Evolutionary conservation across 805 yeast species (phyloP).

Genomic region (Maudiozyma serrabonitensis): DNA sequence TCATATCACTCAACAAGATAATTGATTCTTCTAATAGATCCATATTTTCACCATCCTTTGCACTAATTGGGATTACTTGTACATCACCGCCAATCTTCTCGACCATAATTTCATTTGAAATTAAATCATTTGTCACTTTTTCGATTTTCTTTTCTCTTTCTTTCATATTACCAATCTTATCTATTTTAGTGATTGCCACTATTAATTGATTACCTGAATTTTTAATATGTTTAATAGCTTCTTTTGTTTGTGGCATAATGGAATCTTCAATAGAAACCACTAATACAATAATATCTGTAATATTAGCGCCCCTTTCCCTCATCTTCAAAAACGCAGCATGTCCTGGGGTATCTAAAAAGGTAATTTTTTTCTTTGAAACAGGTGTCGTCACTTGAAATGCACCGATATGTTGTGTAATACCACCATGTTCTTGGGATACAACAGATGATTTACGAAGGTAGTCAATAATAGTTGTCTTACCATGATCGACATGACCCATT

Average conservation of each 20-base stretch:
- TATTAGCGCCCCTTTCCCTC: slow-evolving; percentile 93
- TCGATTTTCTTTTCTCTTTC: slow-evolving; percentile 55
- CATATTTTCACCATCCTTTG: slow-evolving; percentile 83
- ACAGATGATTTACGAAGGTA: slow-evolving; percentile 75
- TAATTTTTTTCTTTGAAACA: slow-evolving; percentile 59
- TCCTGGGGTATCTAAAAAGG: slow-evolving; percentile 95
- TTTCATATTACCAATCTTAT: slow-evolving; percentile 39
- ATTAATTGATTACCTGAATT: slow-evolving; percentile 43
- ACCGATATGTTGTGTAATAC: slow-evolving; percentile 96
- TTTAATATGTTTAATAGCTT: slow-evolving; percentile 88
- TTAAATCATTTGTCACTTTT: slow-evolving; percentile 66
- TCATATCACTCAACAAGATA: slow-evolving; percentile 71
- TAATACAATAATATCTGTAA: slow-evolving; percentile 83
- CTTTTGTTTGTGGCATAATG: slow-evolving; percentile 94
- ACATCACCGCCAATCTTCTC: slow-evolving; percentile 95
- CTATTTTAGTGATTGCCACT: slow-evolving; percentile 90
- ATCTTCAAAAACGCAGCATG: slow-evolving; percentile 94
- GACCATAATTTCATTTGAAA: slow-evolving; percentile 67
- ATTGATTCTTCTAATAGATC: slow-evolving; percentile 84
- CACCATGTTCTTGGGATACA: slow-evolving; percentile 83
- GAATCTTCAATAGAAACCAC: slow-evolving; percentile 98
- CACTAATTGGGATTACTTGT: slow-evolving; percentile 80
- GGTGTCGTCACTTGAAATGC: slow-evolving; percentile 88
- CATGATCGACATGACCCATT: slow-evolving; percentile 99
- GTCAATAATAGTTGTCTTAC: slow-evolving; percentile 91